Evolutionary conservation across 345 rosid genomes (phyloP), one percentile per base, ranked within the genome.

Genomic region (Raphanus raphanistrum): DNA sequence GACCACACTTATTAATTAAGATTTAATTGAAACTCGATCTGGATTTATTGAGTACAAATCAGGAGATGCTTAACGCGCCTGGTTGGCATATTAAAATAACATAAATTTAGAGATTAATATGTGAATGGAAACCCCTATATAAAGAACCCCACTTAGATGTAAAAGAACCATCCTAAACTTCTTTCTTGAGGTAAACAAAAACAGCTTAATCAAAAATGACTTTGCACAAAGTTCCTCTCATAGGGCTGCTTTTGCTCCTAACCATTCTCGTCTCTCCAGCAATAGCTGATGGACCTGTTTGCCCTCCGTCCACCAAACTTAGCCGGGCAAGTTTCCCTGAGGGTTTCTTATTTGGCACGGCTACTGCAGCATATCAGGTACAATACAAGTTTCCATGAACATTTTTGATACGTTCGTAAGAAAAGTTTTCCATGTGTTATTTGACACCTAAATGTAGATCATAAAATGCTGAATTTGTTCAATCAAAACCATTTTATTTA

Each of bases 301-400:
- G 79, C 50, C 74, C 79, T 0, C 52, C 68, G 1, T 31, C 69
- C 8, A 25, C 13, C 50, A 68, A 61, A 61, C 73, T 78, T 12
- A 78, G 67, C 54, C 54, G 73, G 5, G 66, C 3, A 71, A 72
- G 77, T 66, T 63, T 81, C 35, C 74, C 68, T 36, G 7, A 28
- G 13, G 82, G 73, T 48, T 80, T 82, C 70, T 2, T 80, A 13
- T 80, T 80, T 16, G 83, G 80, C 27, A 80, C 9, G 15, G 55
- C 55, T 48, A 48, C 55, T 4, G 55, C 55, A 2, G 55, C 55
- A 48, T 81, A 6, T 36, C 84, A 81, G 78, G 84, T 80, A 43
- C 8, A 57, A 8, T 63, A 21, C 21, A 63, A 29, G 41, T 60
- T 71, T 27, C 7, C 4, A 9, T 12, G 16, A 21, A 7, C 35